These are phyloP conservation scores for Calonectria montana DNA, from an alignment of 2,329 filamentous ascomycete species.

Conservation along the genomic window DNA sequence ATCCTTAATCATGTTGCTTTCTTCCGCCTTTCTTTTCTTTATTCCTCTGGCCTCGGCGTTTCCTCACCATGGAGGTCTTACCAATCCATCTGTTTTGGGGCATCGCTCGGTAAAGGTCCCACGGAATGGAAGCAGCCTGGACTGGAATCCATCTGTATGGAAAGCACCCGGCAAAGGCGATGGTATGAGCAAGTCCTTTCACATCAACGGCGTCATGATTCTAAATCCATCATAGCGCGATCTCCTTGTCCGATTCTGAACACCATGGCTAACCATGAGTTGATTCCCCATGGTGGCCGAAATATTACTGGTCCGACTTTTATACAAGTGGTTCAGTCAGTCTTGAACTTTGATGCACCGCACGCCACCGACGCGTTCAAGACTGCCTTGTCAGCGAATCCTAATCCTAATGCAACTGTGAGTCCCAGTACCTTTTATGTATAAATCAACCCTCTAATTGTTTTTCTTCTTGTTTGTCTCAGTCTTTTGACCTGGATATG, in stretches of 20 bases:
- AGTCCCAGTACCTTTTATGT: background rate
- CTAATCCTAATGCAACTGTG: background rate
- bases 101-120: background rate
- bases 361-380: background rate
- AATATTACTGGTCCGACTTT: background rate
- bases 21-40: background rate
- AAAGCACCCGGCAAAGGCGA: background rate
- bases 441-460: background rate
- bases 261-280: background rate
- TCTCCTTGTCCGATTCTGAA: background rate
- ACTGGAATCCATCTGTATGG: background rate
- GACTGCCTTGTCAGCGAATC: background rate
- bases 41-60: background rate
- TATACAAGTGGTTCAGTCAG: background rate
- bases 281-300: background rate
- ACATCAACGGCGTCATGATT: background rate
- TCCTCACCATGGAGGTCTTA: background rate
- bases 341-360: background rate
- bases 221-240: background rate
- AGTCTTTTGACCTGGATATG: background rate
- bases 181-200: background rate
- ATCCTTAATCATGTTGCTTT: background rate
- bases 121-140: background rate
- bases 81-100: background rate
- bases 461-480: background rate